Conservation (phyloP, 2,329 filamentous ascomycete genomes). For the Microascus cirrosus region DNA sequence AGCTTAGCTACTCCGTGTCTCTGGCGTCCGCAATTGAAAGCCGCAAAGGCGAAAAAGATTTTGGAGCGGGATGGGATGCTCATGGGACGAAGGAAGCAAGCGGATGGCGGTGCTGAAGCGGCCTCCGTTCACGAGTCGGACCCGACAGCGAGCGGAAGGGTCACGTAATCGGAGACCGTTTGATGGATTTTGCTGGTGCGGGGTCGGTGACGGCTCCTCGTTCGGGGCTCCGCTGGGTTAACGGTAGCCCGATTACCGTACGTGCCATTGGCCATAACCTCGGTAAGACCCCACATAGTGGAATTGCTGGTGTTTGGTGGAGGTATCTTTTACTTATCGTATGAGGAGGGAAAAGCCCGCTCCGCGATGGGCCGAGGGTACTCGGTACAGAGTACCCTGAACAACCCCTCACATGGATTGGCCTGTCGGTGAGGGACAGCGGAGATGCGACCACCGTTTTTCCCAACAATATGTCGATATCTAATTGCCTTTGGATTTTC, state of each 20-base stretch:
- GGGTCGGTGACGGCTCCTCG: background rate
- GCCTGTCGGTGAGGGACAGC: too few relatives aligned
- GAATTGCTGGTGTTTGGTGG: background rate
- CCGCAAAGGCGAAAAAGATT: background rate
- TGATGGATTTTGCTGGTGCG: background rate
- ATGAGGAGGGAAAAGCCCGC: background rate
- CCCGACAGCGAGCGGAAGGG: background rate
- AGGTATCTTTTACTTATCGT: background rate
- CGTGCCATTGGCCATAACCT: background rate
- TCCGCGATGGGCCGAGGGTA: background rate
- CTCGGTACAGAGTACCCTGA: background rate
- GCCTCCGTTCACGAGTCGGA: background rate
- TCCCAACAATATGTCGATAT: too few relatives aligned
- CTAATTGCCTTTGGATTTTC: too few relatives aligned
- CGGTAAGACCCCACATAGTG: background rate
- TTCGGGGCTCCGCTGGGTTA: background rate
- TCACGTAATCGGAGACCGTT: background rate
- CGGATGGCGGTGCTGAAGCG: background rate
- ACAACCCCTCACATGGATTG: background rate
- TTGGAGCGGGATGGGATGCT: background rate
- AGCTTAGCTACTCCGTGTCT: background rate
- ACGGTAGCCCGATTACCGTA: background rate
- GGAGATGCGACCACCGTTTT: too few relatives aligned
- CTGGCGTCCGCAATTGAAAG: background rate
- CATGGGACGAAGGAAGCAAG: background rate